Conservation (phyloP, 2,329 filamentous ascomycete genomes). For the Microcyclosporella mali region DNA sequence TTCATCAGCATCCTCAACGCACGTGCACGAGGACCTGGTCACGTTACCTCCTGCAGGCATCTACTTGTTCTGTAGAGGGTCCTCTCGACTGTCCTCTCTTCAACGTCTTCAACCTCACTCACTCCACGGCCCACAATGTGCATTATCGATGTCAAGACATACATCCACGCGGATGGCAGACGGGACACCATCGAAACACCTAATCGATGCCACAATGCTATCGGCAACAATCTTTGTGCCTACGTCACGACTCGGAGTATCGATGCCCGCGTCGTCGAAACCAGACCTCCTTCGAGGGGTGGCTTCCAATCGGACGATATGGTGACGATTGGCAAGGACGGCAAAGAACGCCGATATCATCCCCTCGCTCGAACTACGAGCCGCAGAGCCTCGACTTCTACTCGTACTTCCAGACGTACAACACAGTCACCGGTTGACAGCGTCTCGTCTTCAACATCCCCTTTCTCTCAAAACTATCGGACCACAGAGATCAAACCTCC, state of each 20-base stretch:
- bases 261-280: constrained; percentile 18
- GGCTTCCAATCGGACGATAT: constrained; percentile 14
- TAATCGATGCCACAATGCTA: constrained; percentile 20
- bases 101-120: not conserved
- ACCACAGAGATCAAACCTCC: constrained; percentile 12
- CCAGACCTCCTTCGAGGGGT: constrained; percentile 12
- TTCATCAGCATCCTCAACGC: constrained; percentile 9
- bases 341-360: constrained; percentile 19
- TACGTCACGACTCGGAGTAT: constrained; percentile 13
- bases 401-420: constrained; percentile 8
- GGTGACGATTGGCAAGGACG: constrained; percentile 20
- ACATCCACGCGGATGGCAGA: constrained; percentile 21
- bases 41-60: not conserved
- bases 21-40: constrained; percentile 1
- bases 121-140: constrained; percentile 22
- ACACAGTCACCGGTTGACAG: constrained; percentile 16
- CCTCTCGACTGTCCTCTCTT: not conserved
- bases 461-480: constrained; percentile 4
- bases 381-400: constrained; percentile 17
- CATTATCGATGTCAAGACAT: constrained; percentile 25
- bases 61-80: not conserved
- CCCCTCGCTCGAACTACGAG: constrained; percentile 15
- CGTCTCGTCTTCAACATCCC: constrained; percentile 15
- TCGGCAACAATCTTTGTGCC: constrained; percentile 16
- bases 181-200: constrained; percentile 17